A percentile compares a stretch with the other conserved stretches of the same genome.
Conservation (phyloP, 163 green algal genomes). For the Prototheca wickerhamii region DNA sequence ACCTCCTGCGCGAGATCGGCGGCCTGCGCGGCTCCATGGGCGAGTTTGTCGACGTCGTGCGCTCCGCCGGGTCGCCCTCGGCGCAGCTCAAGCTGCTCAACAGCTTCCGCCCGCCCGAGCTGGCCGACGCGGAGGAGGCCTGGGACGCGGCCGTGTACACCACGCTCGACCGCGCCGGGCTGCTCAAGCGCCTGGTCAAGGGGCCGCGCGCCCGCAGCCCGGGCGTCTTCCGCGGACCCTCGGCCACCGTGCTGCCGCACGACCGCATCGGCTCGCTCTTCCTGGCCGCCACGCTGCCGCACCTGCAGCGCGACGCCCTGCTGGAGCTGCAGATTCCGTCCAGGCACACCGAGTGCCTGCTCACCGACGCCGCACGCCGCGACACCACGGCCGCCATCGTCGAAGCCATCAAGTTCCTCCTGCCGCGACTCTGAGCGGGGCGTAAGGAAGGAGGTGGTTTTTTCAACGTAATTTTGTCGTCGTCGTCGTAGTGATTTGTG, state of each 20-base stretch:
- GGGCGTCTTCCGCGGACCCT: slow-evolving; percentile 31
- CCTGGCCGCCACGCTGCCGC: slow-evolving; percentile 26
- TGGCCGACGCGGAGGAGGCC: slow-evolving; percentile 14
- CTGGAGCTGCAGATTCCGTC: slow-evolving; percentile 31
- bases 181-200: slow-evolving; percentile 28
- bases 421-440: slow-evolving; percentile 4
- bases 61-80: slow-evolving; percentile 12
- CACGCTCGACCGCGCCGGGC: slow-evolving; percentile 24
- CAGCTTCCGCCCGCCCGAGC: slow-evolving; percentile 17
- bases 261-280: slow-evolving; percentile 42
- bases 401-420: slow-evolving; percentile 2
- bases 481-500: too few species aligned
- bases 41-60: slow-evolving; percentile 40
- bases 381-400: slow-evolving; percentile 4
- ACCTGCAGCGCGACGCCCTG: slow-evolving; percentile 13
- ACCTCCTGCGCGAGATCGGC: slow-evolving; percentile 38
- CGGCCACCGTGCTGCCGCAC: slow-evolving; percentile 42
- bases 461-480: background rate
- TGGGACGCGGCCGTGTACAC: slow-evolving; percentile 37
- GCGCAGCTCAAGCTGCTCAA: slow-evolving; percentile 36
- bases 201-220: background rate
- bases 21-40: slow-evolving; percentile 29
- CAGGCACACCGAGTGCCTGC: slow-evolving; percentile 36
- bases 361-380: slow-evolving; percentile 7
- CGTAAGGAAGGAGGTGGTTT: background rate